Base-by-base conservation (phyloP, 352 stramenopile genomes). In the Pythium aphanidermatum region DNA sequence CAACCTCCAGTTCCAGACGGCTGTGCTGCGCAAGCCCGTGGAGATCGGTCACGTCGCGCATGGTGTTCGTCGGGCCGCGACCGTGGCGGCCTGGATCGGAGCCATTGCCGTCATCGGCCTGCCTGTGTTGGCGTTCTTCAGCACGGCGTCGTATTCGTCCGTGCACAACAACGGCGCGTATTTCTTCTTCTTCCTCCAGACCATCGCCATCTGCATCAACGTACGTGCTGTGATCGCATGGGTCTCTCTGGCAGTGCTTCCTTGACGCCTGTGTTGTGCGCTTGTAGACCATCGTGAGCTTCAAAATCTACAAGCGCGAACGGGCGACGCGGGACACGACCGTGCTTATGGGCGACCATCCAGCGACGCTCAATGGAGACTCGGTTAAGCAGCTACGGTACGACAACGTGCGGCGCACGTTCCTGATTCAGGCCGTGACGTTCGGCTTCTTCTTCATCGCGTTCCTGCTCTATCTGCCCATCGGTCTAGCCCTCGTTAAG, bases 381-480 rank as follows among this genome's bases (percentile, higher is more conserved):
- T 58, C 53, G 8, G 16, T 53, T 58, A 28, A 65, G 52, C 46
- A 26, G 17, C 40, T 17, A 12, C 50, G 42, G 9, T 58, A 69
- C 58, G 27, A 63, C 23, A 43, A 57, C 36, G 47, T 77, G 52
- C 46, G 41, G 17, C 60, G 65, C 26, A 79, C 68, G 19, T 55
- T 79, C 33, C 35, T 43, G 14, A 73, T 79, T 20, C 68, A 79
- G 50, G 16, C 63, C 9, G 33, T 68, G 13, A 59, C 68, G 28
- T 75, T 75, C 36, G 37, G 35, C 9, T 50, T 84, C 32, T 88
- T 88, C 50, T 73, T 79, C 40, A 57, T 83, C 37, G 73, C 63
- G 6, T 88, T 88, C 34, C 21, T 88, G 51, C 46, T 88, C 3
- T 88, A 86, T 28, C 58, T 88, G 19, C 75, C 75, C n/a, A 63